Percentiles rank a stretch among this genome's conserved stretches.
phyloP scores from a whole-genome alignment of 257 asterid genomes.

The Datura wrightii region DNA sequence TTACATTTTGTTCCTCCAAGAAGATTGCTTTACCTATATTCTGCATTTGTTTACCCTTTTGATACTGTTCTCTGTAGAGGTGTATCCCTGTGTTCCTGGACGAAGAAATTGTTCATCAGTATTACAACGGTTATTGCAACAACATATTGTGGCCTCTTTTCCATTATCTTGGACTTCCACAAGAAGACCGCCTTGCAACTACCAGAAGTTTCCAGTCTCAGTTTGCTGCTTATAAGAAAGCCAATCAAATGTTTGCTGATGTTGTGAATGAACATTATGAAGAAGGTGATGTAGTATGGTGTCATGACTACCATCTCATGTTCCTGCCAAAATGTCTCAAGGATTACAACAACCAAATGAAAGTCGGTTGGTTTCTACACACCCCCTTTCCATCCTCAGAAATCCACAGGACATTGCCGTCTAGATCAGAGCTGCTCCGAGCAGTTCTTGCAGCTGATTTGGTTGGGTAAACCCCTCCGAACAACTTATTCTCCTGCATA shows the following conservation, averaged over 20 bases:
- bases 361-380: conserved; percentile 97
- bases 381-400: conserved; percentile 98
- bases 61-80: conserved; percentile 54
- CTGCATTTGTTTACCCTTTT: conserved; percentile 18
- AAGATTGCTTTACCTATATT: neutral
- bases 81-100: conserved; percentile 95
- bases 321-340: conserved; percentile 86
- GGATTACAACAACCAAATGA: conserved; percentile 73
- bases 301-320: conserved; percentile 97
- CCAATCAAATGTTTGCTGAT: conserved; percentile 94
- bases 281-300: conserved; percentile 97
- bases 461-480: conserved; percentile 69
- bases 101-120: conserved; percentile 90
- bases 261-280: conserved; percentile 75
- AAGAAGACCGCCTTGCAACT: conserved; percentile 92
- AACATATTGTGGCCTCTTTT: conserved; percentile 91
- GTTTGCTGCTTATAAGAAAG: conserved; percentile 83
- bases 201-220: conserved; percentile 94
- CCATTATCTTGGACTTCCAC: conserved; percentile 96
- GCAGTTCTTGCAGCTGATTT: conserved; percentile 92
- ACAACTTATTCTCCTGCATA: conserved; percentile 25
- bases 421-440: conserved; percentile 80
- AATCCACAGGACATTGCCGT: conserved; percentile 92
- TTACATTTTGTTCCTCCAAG: conserved; percentile 1
- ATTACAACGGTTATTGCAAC: conserved; percentile 94